Evolutionary conservation across 1,284 basidiomycete species (phyloP).

Genomic region (Polyporus tsugae): DNA sequence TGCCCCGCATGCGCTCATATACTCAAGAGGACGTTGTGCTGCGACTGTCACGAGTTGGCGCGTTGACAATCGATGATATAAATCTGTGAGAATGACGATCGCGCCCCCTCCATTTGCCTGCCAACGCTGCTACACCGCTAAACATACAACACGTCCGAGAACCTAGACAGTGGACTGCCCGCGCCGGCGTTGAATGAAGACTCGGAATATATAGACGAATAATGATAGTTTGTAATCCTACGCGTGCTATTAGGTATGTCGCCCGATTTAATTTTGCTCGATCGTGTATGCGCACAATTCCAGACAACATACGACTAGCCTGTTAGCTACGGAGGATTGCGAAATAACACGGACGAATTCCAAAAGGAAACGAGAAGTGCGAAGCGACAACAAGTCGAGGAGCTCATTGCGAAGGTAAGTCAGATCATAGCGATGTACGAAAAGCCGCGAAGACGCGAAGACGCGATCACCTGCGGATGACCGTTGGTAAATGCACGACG

Average conservation of each 20-base stretch:
- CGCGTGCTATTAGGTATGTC: conserved; percentile 18
- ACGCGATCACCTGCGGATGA: background rate
- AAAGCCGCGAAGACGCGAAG: background rate
- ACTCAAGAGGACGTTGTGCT: no score
- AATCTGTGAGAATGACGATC: no score
- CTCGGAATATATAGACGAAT: conserved; percentile 6
- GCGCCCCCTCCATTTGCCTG: no score
- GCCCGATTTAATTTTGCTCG: conserved; percentile 28
- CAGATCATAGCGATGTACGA: conserved; percentile 21
- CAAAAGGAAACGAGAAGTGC: conserved; percentile 11
- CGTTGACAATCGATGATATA: no score
- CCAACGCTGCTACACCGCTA: no score
- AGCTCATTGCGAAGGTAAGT: background rate
- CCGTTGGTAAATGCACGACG: background rate
- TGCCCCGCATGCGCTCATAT: no score
- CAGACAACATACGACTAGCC: conserved; percentile 15
- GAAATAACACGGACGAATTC: background rate
- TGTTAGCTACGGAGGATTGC: conserved; percentile 8
- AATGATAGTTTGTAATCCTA: conserved; percentile 31
- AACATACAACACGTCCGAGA: no score
- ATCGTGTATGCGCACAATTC: conserved; percentile 22
- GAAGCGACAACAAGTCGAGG: conserved; percentile 18
- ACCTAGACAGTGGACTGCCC: no score
- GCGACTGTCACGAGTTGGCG: no score
- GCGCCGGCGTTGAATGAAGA: background rate